Evolutionary conservation across 2,329 filamentous ascomycete genomes (phyloP).

Genomic region (Arthroderma uncinatum): DNA sequence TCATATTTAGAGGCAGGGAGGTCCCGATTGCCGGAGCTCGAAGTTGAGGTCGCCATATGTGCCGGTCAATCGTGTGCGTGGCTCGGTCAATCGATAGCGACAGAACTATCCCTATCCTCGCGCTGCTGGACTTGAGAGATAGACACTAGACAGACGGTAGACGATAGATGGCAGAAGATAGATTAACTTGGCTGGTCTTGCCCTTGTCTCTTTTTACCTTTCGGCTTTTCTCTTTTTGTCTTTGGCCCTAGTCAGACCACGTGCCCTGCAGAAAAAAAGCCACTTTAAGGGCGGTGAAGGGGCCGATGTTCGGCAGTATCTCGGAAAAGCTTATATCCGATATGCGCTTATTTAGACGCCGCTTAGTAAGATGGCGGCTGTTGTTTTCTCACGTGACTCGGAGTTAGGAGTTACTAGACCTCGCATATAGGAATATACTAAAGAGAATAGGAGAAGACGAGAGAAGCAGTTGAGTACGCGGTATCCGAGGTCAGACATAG

Average conservation of each 20-base stretch:
- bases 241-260: background rate
- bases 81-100: background rate
- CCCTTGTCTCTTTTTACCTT: background rate
- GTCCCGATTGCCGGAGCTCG: conserved; percentile 59
- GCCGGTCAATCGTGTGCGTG: too few species aligned
- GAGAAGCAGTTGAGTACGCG: background rate
- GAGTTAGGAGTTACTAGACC: background rate
- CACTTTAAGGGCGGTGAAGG: background rate
- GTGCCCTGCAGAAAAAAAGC: background rate
- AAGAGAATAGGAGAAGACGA: background rate
- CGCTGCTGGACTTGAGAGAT: too few species aligned
- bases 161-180: background rate
- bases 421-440: background rate
- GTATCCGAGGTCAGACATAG: background rate
- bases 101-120: background rate
- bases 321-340: background rate
- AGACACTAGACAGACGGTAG: too few species aligned
- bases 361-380: background rate
- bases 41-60: conserved; percentile 45
- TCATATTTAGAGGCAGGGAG: conserved; percentile 88
- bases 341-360: background rate
- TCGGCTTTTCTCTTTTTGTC: background rate
- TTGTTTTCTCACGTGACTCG: background rate
- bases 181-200: too few species aligned
- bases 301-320: background rate